phyloP scores from a whole-genome alignment of 192 early-diverging fungal genomes.

The Linnemannia exigua region DNA sequence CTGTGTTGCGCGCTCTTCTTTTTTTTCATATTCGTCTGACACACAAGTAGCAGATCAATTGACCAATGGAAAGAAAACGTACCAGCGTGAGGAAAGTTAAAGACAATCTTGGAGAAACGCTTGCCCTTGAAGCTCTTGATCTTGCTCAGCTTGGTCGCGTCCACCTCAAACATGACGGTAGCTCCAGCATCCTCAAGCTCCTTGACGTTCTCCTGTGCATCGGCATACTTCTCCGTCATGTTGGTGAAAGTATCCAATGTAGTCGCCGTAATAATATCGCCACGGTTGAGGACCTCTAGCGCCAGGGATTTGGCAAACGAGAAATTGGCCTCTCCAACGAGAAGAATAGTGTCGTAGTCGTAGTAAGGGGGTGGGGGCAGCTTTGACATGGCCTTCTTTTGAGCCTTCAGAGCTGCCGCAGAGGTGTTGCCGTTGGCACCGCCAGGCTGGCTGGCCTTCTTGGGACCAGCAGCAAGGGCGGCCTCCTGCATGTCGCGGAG shows the following conservation, averaged over 20 bases:
- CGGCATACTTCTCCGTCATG: slow-evolving; percentile 82
- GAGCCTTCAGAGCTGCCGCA: slow-evolving; percentile 25
- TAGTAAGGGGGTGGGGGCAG: slow-evolving; percentile 64
- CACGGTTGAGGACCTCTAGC: slow-evolving; percentile 66
- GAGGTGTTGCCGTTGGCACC: neutral
- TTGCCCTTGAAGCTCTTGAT: slow-evolving; percentile 68
- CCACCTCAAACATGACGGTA: slow-evolving; percentile 80
- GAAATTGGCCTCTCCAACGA: slow-evolving; percentile 96
- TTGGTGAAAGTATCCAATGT: slow-evolving; percentile 79
- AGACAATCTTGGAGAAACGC: slow-evolving; percentile 87
- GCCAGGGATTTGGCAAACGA: slow-evolving; percentile 86
- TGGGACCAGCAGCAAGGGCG: slow-evolving; percentile 11
- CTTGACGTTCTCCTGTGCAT: slow-evolving; percentile 76
- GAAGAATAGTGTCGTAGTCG: slow-evolving; percentile 71
- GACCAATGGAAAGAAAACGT: neutral
- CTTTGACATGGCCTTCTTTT: slow-evolving; percentile 46
- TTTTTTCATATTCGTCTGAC: too few species aligned
- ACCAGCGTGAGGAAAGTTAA: slow-evolving; percentile 98
- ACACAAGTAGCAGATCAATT: too few species aligned
- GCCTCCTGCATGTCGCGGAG: slow-evolving; percentile 48
- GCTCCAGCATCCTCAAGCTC: slow-evolving; percentile 73
- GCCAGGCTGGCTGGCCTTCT: slow-evolving; percentile 16
- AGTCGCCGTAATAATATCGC: slow-evolving; percentile 79
- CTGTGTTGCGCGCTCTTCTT: too few species aligned
- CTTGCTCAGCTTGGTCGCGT: slow-evolving; percentile 79